These are phyloP conservation scores for Linnemannia schmuckeri DNA, from an alignment of 192 early-diverging fungal species.

Conservation along the genomic window DNA sequence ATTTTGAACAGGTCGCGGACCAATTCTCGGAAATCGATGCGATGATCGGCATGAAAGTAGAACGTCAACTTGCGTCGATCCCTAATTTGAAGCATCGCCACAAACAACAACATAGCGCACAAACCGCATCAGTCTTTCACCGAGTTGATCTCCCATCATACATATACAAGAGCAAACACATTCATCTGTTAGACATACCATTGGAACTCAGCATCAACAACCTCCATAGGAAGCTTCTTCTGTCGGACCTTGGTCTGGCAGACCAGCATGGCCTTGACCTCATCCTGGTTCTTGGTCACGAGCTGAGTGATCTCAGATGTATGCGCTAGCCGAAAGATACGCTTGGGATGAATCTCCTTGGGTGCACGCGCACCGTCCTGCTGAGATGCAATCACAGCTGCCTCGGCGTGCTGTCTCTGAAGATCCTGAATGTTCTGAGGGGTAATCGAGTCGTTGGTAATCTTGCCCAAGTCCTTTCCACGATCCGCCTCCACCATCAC, in stretches of 20 bases:
- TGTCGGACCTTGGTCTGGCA: constrained; percentile 93
- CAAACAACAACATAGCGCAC: neutral
- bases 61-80: constrained; percentile 97
- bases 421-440: constrained; percentile 62
- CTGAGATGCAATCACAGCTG: constrained; percentile 59
- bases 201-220: constrained; percentile 98
- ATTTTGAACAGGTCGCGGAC: constrained; percentile 97
- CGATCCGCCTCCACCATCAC: constrained; percentile 93
- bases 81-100: constrained; percentile 57
- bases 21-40: constrained; percentile 97
- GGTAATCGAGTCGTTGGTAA: constrained; percentile 79
- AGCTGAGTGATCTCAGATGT: constrained; percentile 85
- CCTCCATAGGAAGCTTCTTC: constrained; percentile 94
- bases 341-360: constrained; percentile 91
- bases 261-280: constrained; percentile 86
- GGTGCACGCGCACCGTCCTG: constrained; percentile 62
- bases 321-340: constrained; percentile 87
- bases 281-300: constrained; percentile 87
- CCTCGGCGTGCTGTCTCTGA: constrained; percentile 60
- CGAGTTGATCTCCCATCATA: neutral
- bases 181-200: constrained; percentile 68
- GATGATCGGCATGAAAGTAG: constrained; percentile 93
- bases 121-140: neutral
- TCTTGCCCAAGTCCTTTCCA: constrained; percentile 92
- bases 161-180: no score